These are phyloP conservation scores for Fraxinus sp. DNA, from an alignment of 305 asterid genomes.

Conservation along the genomic window DNA sequence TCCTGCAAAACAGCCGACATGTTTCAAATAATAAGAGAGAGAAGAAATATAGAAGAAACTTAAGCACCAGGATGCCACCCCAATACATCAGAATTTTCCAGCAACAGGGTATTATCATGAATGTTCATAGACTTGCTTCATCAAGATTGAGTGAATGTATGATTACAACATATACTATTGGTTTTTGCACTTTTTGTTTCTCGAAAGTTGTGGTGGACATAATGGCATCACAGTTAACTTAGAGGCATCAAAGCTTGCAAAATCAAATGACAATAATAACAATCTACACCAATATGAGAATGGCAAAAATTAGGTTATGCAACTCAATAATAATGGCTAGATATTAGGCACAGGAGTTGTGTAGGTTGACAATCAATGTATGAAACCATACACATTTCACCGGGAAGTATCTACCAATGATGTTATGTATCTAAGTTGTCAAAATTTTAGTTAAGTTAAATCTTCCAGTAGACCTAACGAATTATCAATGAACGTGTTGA, in stretches of 20 bases:
- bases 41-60: not conserved
- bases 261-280: not conserved
- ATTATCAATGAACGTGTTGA: too few relatives aligned
- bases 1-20: slow-evolving; percentile 37
- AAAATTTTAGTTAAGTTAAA: not conserved
- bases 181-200: not conserved
- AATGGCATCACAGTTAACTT: not conserved
- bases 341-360: not conserved
- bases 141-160: not conserved
- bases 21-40: not conserved
- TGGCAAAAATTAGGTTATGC: not conserved
- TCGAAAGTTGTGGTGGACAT: not conserved
- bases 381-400: not conserved
- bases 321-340: not conserved
- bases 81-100: not conserved
- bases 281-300: not conserved
- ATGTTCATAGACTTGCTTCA: not conserved
- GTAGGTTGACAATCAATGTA: not conserved
- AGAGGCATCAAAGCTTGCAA: not conserved
- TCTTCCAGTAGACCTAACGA: not conserved
- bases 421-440: not conserved
- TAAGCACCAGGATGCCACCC: not conserved
- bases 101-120: not conserved
- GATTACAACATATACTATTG: not conserved
- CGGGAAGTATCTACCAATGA: not conserved